These are phyloP conservation scores for Astragalus glycyphyllos DNA, from an alignment of 306 rosid species.

Conservation along the genomic window DNA sequence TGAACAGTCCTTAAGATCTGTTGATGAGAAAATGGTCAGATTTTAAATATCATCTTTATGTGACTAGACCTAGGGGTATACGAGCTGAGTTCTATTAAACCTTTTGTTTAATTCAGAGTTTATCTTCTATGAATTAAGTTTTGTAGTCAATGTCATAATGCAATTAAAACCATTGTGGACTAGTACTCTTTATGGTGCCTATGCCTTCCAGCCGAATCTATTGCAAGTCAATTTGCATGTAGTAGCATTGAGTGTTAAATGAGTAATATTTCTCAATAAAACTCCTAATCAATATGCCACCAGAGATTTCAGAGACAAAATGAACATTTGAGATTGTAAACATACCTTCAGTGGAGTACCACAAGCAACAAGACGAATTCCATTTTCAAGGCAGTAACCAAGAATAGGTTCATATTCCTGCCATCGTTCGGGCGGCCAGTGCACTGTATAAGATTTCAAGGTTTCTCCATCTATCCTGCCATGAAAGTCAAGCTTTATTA, in stretches of 20 bases:
- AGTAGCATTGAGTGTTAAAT: not conserved
- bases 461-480: conserved; percentile 90
- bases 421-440: conserved; percentile 91
- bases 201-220: not conserved
- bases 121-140: conserved; percentile 3
- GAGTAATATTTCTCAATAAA: not conserved
- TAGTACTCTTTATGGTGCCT: conserved; percentile 8
- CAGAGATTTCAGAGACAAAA: conserved; percentile 16
- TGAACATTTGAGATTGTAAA: conserved; percentile 21
- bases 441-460: conserved; percentile 58
- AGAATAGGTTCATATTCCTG: conserved; percentile 94
- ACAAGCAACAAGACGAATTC: conserved; percentile 77
- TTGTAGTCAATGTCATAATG: not conserved
- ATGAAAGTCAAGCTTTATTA: conserved; percentile 35
- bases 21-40: conserved; percentile 33
- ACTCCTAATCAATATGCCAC: conserved; percentile 16
- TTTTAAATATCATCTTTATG: conserved; percentile 23
- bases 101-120: conserved; percentile 7
- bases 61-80: conserved; percentile 30
- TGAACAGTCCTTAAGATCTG: conserved; percentile 90
- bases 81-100: not conserved
- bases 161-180: conserved; percentile 18
- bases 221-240: conserved; percentile 28
- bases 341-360: conserved; percentile 81
- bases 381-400: conserved; percentile 76